Evolutionary conservation across 2,329 filamentous ascomycete species (phyloP).

Genomic region (Endothia cerciana): DNA sequence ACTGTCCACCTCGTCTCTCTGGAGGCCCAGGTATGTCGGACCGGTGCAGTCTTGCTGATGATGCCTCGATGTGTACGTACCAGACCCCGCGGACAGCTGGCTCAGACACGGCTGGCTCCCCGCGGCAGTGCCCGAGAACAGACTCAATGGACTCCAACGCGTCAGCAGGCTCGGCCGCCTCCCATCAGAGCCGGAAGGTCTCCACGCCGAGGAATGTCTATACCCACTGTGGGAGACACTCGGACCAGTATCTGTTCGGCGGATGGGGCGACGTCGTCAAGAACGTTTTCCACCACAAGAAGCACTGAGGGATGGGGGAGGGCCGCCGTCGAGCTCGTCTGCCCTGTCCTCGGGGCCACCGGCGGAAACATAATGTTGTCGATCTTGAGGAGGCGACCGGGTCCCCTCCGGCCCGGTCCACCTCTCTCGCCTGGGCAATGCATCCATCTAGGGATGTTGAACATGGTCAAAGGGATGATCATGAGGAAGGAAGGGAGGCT

Average conservation of each 20-base stretch:
- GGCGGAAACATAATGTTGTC: not conserved
- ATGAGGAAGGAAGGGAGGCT: not conserved
- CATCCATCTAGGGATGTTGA: not conserved
- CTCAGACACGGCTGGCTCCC: not conserved
- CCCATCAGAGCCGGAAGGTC: constrained; percentile 23
- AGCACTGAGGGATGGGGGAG: constrained; percentile 26
- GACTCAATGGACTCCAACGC: constrained; percentile 18
- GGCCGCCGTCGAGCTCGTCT: not conserved
- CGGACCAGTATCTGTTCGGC: constrained; percentile 56
- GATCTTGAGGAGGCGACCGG: not conserved
- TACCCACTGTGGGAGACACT: constrained; percentile 59
- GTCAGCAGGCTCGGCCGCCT: constrained; percentile 16
- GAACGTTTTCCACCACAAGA: constrained; percentile 45
- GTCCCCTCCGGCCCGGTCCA: not conserved
- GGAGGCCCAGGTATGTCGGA: not conserved
- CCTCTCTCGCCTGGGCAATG: too few relatives aligned
- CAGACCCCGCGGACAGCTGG: constrained; percentile 20
- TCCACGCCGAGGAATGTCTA: constrained; percentile 46
- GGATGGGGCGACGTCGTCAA: constrained; percentile 49
- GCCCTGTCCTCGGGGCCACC: not conserved
- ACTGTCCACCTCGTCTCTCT: not conserved
- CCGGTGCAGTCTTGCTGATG: not conserved
- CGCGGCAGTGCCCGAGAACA: constrained; percentile 5
- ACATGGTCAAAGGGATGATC: not conserved
- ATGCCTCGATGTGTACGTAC: not conserved